Percentiles rank a stretch among this genome's conserved stretches.
These are phyloP conservation scores for Xanthoconium stramineum DNA, from an alignment of 768 basidiomycete genomes.

Conservation along the genomic window DNA sequence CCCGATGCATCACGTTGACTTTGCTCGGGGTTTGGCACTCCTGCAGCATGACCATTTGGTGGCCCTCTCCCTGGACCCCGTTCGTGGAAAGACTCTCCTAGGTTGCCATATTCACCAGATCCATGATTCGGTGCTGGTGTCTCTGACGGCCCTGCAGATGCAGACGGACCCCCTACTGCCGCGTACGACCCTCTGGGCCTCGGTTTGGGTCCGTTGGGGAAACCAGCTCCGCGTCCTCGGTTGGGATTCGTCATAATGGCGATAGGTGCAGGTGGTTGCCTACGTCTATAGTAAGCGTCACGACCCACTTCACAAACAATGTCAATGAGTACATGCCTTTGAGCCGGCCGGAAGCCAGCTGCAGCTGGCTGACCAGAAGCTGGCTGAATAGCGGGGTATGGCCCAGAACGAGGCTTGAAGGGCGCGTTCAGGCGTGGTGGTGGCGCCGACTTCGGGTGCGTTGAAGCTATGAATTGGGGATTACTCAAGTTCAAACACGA, in stretches of 20 bases:
- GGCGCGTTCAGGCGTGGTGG: constrained; percentile 45
- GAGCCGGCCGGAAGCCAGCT: constrained; percentile 64
- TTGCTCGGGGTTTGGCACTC: background rate
- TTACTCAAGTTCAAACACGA: constrained; percentile 86
- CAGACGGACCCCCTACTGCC: background rate
- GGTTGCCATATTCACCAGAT: background rate
- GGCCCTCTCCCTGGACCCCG: constrained; percentile 3
- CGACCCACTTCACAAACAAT: background rate
- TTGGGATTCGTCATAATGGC: constrained; percentile 83
- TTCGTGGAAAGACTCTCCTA: constrained; percentile 1
- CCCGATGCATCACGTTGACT: background rate
- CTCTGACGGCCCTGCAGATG: background rate
- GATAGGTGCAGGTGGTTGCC: constrained; percentile 45
- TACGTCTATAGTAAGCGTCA: constrained; percentile 3
- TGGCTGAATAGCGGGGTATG: constrained; percentile 58
- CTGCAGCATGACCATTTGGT: constrained; percentile 6
- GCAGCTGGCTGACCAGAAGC: constrained; percentile 50
- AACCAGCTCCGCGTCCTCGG: constrained; percentile 33
- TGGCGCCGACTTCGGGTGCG: constrained; percentile 53
- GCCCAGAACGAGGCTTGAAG: constrained; percentile 68
- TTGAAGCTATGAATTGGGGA: constrained; percentile 81
- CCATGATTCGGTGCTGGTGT: background rate
- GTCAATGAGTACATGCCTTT: constrained; percentile 13
- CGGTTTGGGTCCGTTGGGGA: constrained; percentile 7
- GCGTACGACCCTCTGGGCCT: constrained; percentile 6